Conservation (phyloP, 1,284 basidiomycete genomes). For the Malassezia cuniculi region DNA sequence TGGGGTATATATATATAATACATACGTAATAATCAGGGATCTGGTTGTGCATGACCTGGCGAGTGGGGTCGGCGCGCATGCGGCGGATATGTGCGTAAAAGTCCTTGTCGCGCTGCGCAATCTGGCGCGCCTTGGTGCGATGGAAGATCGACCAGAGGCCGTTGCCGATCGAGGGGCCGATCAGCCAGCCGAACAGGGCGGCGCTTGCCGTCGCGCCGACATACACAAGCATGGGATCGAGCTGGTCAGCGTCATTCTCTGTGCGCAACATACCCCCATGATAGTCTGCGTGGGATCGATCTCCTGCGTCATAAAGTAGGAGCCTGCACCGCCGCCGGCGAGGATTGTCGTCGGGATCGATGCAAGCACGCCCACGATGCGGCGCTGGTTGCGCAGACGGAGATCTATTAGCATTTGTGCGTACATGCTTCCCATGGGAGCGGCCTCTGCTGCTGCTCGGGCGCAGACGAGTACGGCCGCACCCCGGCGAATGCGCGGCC, state of each 20-base stretch:
- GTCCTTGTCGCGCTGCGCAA: constrained; percentile 31
- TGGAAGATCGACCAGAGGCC: constrained; percentile 31
- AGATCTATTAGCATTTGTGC: constrained; percentile 17
- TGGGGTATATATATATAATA: not conserved
- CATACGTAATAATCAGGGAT: constrained; percentile 37
- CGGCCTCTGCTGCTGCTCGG: not conserved
- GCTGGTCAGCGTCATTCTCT: not conserved
- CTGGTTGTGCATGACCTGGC: constrained; percentile 38
- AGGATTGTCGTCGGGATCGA: constrained; percentile 35
- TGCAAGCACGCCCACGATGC: constrained; percentile 30
- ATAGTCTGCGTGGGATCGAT: constrained; percentile 31
- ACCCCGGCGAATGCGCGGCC: not conserved
- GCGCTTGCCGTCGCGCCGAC: constrained; percentile 31
- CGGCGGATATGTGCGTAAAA: constrained; percentile 36
- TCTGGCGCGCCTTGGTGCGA: constrained; percentile 22
- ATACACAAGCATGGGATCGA: constrained; percentile 37
- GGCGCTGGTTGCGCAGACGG: constrained; percentile 26
- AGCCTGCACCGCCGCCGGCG: constrained; percentile 24
- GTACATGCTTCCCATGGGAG: constrained; percentile 13
- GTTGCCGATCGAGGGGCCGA: constrained; percentile 32
- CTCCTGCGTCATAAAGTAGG: constrained; percentile 34
- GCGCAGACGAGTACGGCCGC: too few relatives aligned
- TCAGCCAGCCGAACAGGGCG: constrained; percentile 27
- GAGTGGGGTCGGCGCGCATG: constrained; percentile 30
- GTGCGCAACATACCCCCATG: constrained; percentile 14